Evolutionary conservation across 2,329 filamentous ascomycete species (phyloP), one percentile per base, ranked within the genome.

Genomic region (Colletotrichum plurivorum): DNA sequence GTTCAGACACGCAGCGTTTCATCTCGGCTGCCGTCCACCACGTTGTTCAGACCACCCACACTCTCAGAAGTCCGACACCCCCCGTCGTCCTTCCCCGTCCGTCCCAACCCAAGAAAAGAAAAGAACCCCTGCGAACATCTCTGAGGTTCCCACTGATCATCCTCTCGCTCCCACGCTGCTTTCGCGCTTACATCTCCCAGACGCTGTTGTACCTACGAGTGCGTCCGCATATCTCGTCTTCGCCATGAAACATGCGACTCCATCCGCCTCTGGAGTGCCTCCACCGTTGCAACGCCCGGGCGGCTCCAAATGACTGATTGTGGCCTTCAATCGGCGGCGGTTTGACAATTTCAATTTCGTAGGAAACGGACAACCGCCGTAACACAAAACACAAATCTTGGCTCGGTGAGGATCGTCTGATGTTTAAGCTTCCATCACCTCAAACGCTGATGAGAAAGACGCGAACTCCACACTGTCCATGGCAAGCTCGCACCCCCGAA

Each of bases 1-100:
- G 43, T 61, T 67, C 69, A 71, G 69, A 71, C 69, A 57, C 36
- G 67, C 58, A 48, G 62, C 48, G 69, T 71, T 70, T 71, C 69
- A 70, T 56, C 65, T 48, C 12, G 36, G n/a, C 51, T 57, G 46
- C 51, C 36, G 39, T 60, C 56, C 6, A 51, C 41, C 51, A 66
- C 56, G 45, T 56, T 64, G 54, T 62, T 61, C 62, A 61, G 67
- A 61, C 67, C 67, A 57, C 25, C 54, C 59, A 57, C 18, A 46
- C 22, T 18, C 49, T 43, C 51, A 36, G 31, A 36, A 36, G 31
- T 36, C 31, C 31, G 31, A 12, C 8, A 25, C 49, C 39, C 20
- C 39, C 20, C 36, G 46, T 59, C 46, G 25, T 36, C 36, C 36
- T 27, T 51, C 59, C 49, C 36, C 36, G 22, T 67, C 67, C 51